Evolutionary conservation across 2,329 filamentous ascomycete genomes (phyloP), one percentile per base, ranked within the genome.

Genomic region (Madurella fahalii): DNA sequence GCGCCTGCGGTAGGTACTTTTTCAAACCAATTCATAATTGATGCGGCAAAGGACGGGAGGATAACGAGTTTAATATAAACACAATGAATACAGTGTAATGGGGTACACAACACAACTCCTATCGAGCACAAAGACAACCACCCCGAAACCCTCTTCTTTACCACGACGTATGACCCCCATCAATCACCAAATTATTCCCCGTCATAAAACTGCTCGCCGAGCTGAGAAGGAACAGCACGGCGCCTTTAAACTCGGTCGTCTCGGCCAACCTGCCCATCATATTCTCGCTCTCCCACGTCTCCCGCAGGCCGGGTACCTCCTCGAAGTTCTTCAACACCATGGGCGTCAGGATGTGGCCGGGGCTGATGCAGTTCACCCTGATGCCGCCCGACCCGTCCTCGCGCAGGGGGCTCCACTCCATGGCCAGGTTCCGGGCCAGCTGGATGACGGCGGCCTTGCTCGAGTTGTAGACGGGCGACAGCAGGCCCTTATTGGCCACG

Each of bases 301-400:
- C 69, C 58, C 74, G 73, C 52, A 81, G 77, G 63, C 90, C 87
- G 0, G 90, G 90, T 62, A 82, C 88, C 61, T 87, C 78, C 63
- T 84, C 78, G 66, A 96, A 94, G 31, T 95, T 80, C 57, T 82
- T 81, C 68, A 89, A 81, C 2, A 93, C 88, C 91, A 96, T 95
- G 20, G 86, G 83, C 1, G 87, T 91, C 20, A 87, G 79, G 65
- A 91, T 90, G 68, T 90, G 90, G 15, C 89, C 89, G 0, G 89
- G 88, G 20, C 85, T 89, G 58, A 94, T 82, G 13, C 86, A 91
- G 72, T 93, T 93, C 57, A 93, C 86, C 2, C 89, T 82, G 64
- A 93, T 92, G 39, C 82, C 83, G 67, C 87, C 72, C 58, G 75
- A 68, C 46, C 86, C 87, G n/a, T 58, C 53, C 40, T 52, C 47